phyloP scores from a whole-genome alignment of 805 yeast genomes.

The Debaryomyces tyrocola region DNA sequence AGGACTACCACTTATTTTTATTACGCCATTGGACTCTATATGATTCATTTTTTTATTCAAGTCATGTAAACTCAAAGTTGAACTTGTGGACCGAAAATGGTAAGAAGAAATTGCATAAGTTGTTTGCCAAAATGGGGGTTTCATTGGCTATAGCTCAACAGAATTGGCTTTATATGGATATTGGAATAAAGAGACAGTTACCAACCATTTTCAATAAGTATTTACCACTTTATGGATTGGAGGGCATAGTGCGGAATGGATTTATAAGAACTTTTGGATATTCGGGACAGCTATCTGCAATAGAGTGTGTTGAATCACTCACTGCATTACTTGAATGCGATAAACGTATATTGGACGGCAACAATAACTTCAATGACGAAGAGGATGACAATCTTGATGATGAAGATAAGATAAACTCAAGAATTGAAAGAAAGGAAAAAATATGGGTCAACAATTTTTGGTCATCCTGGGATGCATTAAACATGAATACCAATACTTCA shows the following conservation, averaged over 20 bases:
- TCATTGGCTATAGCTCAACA: conserved; percentile 86
- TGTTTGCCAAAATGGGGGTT: conserved; percentile 96
- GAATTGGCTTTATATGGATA: conserved; percentile 88
- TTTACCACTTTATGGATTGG: conserved; percentile 74
- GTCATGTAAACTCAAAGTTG: conserved; percentile 84
- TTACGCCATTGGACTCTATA: conserved; percentile 92
- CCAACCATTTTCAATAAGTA: conserved; percentile 68
- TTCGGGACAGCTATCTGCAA: conserved; percentile 84
- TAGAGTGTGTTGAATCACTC: conserved; percentile 88
- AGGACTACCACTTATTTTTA: conserved; percentile 82
- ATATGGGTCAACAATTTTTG: conserved; percentile 74
- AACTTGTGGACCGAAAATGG: conserved; percentile 93
- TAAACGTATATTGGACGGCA: conserved; percentile 22
- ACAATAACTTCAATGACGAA: conserved; percentile 20
- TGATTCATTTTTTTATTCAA: conserved; percentile 87
- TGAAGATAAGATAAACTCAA: conserved; percentile 22
- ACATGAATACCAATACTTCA: conserved; percentile 23
- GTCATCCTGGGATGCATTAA: conserved; percentile 59
- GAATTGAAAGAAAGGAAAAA: conserved; percentile 48
- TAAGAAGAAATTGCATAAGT: conserved; percentile 75
- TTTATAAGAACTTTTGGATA: conserved; percentile 85
- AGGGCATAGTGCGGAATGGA: conserved; percentile 81
- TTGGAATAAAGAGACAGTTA: conserved; percentile 70
- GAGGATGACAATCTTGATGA: conserved; percentile 15
- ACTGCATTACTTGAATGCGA: conserved; percentile 81